Evolutionary conservation across 2,329 filamentous ascomycete species (phyloP).

Genomic region (Cadophora sp.): DNA sequence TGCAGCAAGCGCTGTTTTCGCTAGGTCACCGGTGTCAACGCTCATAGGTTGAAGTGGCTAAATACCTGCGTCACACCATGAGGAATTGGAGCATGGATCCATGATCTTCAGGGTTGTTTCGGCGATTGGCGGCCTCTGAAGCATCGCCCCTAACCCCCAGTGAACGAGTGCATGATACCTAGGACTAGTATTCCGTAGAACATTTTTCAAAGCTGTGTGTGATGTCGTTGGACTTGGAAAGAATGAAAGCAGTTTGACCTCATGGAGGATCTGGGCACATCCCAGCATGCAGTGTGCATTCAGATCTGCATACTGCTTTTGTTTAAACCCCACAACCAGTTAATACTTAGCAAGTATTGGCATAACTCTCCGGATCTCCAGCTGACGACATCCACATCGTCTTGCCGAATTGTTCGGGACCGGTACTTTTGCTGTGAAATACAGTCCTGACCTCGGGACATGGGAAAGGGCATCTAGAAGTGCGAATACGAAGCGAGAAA

Average conservation of each 20-base stretch:
- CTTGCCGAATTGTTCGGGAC: not conserved
- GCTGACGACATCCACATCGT: not conserved
- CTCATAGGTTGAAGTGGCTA: not conserved
- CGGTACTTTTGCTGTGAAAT: not conserved
- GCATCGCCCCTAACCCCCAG: no score
- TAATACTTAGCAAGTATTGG: not conserved
- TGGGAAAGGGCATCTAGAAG: not conserved
- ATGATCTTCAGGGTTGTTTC: not conserved
- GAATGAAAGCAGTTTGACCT: not conserved
- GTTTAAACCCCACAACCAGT: not conserved
- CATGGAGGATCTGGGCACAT: not conserved
- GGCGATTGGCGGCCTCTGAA: not conserved
- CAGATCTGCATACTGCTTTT: not conserved
- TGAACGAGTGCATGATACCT: conserved; percentile 3
- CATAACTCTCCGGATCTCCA: not conserved
- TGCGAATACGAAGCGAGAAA: not conserved
- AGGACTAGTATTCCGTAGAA: not conserved
- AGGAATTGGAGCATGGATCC: not conserved
- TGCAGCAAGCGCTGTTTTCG: not conserved
- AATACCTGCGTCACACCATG: not conserved
- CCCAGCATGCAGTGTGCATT: conserved; percentile 1
- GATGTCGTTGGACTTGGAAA: not conserved
- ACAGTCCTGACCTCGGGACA: not conserved
- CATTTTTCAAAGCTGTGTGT: not conserved
- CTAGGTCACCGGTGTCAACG: not conserved